Percentiles rank a stretch among this genome's conserved stretches.
phyloP scores from a whole-genome alignment of 345 rosid genomes.

The Euphorbia lathyris region DNA sequence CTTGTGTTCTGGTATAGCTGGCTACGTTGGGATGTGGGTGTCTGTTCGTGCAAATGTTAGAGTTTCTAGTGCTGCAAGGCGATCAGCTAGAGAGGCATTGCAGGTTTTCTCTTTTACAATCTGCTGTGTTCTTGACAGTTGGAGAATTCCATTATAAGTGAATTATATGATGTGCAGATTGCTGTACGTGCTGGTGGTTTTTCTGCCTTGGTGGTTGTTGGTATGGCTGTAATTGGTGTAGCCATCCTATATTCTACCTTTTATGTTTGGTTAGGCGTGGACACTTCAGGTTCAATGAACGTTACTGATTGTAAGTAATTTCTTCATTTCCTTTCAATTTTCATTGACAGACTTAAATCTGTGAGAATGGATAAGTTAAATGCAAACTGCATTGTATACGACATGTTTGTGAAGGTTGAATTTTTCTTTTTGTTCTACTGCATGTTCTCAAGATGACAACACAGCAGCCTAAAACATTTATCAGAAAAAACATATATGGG shows the following conservation, averaged over 20 bases:
- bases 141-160: constrained; percentile 26
- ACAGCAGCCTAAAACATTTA: background rate
- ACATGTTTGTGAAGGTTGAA: background rate
- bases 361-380: background rate
- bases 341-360: background rate
- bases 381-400: background rate
- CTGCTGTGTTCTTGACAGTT: constrained; percentile 17
- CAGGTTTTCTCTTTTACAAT: constrained; percentile 57
- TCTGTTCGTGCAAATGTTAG: constrained; percentile 99
- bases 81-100: constrained; percentile 98
- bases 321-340: constrained; percentile 19
- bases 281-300: constrained; percentile 78
- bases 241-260: constrained; percentile 90
- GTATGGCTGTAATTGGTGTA: constrained; percentile 96
- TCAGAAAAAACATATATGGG: background rate
- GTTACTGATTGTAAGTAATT: constrained; percentile 79
- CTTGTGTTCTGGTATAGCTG: constrained; percentile 88
- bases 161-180: constrained; percentile 45
- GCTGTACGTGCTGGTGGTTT: constrained; percentile 99
- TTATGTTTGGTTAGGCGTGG: constrained; percentile 93
- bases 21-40: constrained; percentile 99
- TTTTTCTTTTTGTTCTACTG: background rate
- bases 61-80: constrained; percentile 96
- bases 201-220: constrained; percentile 97
- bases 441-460: background rate